A percentile compares a stretch with the other conserved stretches of the same genome.
phyloP scores from a whole-genome alignment of 805 yeast genomes.

The Teunomyces gatunensis region DNA sequence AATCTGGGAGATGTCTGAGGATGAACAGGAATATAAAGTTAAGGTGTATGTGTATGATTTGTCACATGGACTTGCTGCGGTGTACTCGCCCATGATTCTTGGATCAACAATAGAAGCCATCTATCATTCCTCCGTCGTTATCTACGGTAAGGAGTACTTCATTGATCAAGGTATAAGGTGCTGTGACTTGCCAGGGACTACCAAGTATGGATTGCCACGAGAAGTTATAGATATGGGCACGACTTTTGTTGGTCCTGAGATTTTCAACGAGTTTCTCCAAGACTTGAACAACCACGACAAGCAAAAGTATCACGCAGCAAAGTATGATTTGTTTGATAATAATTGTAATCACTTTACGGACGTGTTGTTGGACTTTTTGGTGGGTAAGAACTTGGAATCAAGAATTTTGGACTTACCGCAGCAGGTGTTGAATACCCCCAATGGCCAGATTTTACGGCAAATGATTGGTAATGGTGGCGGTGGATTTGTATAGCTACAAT shows the following conservation, averaged over 20 bases:
- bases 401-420: constrained; percentile 53
- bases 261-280: constrained; percentile 50
- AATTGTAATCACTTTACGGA: constrained; percentile 70
- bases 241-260: constrained; percentile 50
- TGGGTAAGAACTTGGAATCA: constrained; percentile 53
- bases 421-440: constrained; percentile 41
- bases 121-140: constrained; percentile 63
- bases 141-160: constrained; percentile 53
- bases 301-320: constrained; percentile 43
- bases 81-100: constrained; percentile 47
- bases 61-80: constrained; percentile 58
- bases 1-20: constrained; percentile 5
- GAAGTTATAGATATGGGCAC: constrained; percentile 53
- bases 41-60: constrained; percentile 62
- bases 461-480: constrained; percentile 28
- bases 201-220: constrained; percentile 59
- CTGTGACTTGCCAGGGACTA: constrained; percentile 42
- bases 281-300: constrained; percentile 42
- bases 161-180: constrained; percentile 56
- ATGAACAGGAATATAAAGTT: constrained; percentile 36
- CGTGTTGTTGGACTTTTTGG: constrained; percentile 54
- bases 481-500: constrained; percentile 6
- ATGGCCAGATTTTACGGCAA: constrained; percentile 33
- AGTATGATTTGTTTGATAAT: constrained; percentile 57
- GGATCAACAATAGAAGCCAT: constrained; percentile 60